Evolutionary conservation across 805 yeast species (phyloP), one percentile per base, ranked within the genome.

Genomic region (Isabelozyma rhagii): DNA sequence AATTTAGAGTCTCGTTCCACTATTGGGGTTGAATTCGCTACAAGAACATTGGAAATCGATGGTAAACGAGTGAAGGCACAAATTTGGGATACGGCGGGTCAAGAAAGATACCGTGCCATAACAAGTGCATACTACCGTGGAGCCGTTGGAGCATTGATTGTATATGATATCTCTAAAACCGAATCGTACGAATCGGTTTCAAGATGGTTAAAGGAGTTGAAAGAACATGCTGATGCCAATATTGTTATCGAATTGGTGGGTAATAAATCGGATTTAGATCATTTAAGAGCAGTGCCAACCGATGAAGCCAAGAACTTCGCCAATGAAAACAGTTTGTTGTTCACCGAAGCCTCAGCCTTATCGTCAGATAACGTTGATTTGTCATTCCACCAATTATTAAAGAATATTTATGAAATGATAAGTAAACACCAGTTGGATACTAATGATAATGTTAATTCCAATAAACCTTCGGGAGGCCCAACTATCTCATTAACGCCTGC

Each of bases 31-130:
- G 99, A 94, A 71, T 93, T 93, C 74, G 98, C 98, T 42, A 94
- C 98, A 18, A 81, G 97, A 68, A 92, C 97, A 3, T 84, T 94
- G 49, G 93, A 87, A 61, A 84, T 88, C 54, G 93, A 87, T 56
- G 91, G 90, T 41, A 87, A 87, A 63, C 74, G 89, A 65, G 86
- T 89, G 58, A 89, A 89, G 68, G 93, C 96, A 4, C 96, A 90
- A 71, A 86, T 91, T 59, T 93, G 99, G 99, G 99, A 93, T 71
- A 93, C 99, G 38, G 99, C 99, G 2, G 99, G 99, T 53, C 99
- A 93, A 75, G 99, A 93, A 71, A 84, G 99, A 69, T 93, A 94
- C 77, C 83, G 99, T 61, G 98, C 99, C 43, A 93, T 93, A 68
- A 94, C 99, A 31, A 85, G 94, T 50, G 98, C 98, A 5, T 93